Percentiles rank a stretch among this genome's conserved stretches.
Conservation (phyloP, 2,329 filamentous ascomycete species). For the Epichloe brachyelytri region DNA sequence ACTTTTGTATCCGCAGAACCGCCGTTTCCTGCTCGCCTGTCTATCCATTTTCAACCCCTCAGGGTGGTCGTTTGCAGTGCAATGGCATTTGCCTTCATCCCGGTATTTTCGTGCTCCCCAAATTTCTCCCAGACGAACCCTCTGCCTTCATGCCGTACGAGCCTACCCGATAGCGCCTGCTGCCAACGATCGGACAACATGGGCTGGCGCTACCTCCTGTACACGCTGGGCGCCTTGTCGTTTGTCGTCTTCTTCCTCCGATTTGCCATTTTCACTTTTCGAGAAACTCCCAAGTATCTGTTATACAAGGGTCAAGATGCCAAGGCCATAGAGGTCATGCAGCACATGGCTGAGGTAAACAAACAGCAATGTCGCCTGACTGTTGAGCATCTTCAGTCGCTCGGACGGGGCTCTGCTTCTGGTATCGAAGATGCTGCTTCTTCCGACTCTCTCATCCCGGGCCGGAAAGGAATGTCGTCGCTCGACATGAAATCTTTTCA, state of each 20-base stretch:
- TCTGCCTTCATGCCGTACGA: conserved; percentile 11
- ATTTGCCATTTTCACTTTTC: conserved; percentile 33
- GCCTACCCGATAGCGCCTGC: conserved; percentile 13
- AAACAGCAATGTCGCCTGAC: conserved; percentile 22
- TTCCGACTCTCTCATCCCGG: background rate
- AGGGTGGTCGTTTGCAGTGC: conserved; percentile 37
- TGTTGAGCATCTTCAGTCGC: conserved; percentile 21
- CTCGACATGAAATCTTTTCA: background rate
- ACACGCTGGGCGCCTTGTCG: conserved; percentile 30
- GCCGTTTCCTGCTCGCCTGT: conserved; percentile 37
- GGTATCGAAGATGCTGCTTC: conserved; percentile 2
- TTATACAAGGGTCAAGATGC: conserved; percentile 30
- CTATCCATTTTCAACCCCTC: conserved; percentile 43
- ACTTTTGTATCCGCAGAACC: conserved; percentile 15
- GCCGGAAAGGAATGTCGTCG: background rate
- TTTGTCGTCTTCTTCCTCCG: conserved; percentile 30
- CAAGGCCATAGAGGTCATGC: conserved; percentile 33
- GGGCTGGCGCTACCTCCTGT: conserved; percentile 37
- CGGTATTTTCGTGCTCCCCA: conserved; percentile 34
- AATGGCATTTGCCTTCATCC: conserved; percentile 41
- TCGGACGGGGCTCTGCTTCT: conserved; percentile 8
- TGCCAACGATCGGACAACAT: conserved; percentile 24
- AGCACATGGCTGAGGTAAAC: conserved; percentile 30
- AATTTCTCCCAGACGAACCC: conserved; percentile 30
- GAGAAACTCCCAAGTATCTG: conserved; percentile 34